A percentile compares a stretch with the other conserved stretches of the same genome.
Conservation (phyloP, 768 basidiomycete genomes). For the Agaricus sinodeliciosus region DNA sequence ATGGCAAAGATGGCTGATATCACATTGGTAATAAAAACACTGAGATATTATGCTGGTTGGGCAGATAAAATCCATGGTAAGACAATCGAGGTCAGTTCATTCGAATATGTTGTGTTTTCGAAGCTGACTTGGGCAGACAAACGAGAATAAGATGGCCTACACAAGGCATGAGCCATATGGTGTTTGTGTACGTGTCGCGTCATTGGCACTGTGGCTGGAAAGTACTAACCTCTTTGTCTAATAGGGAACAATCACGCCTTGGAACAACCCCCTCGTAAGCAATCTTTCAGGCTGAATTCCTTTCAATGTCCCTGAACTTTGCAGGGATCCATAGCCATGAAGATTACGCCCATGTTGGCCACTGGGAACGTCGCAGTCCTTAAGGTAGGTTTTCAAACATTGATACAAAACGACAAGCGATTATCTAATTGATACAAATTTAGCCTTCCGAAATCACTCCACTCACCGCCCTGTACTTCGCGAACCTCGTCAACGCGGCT, state of each 20-base stretch:
- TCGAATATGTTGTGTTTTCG: background rate
- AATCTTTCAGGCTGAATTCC: background rate
- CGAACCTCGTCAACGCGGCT: constrained; percentile 53
- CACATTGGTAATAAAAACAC: constrained; percentile 33
- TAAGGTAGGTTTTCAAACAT: constrained; percentile 30
- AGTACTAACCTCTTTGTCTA: constrained; percentile 15
- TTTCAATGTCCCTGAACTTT: background rate
- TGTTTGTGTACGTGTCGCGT: constrained; percentile 27
- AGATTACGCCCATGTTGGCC: constrained; percentile 70
- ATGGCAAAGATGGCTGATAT: constrained; percentile 47
- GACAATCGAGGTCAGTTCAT: constrained; percentile 51
- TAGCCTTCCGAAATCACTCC: constrained; percentile 71
- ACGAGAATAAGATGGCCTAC: constrained; percentile 52
- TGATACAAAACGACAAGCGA: background rate
- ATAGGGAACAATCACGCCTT: constrained; percentile 52
- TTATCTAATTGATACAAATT: background rate
- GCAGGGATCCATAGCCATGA: constrained; percentile 53
- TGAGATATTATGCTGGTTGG: constrained; percentile 86
- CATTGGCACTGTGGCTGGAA: background rate
- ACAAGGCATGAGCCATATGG: constrained; percentile 64
- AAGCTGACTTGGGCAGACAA: constrained; percentile 30
- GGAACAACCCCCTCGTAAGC: constrained; percentile 40
- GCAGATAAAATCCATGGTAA: constrained; percentile 81
- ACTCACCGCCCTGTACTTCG: constrained; percentile 48
- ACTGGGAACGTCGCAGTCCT: constrained; percentile 68